A percentile compares a stretch with the other conserved stretches of the same genome.
Evolutionary conservation across 2,329 filamentous ascomycete species (phyloP).

Genomic region (Aspergillus bombycis): DNA sequence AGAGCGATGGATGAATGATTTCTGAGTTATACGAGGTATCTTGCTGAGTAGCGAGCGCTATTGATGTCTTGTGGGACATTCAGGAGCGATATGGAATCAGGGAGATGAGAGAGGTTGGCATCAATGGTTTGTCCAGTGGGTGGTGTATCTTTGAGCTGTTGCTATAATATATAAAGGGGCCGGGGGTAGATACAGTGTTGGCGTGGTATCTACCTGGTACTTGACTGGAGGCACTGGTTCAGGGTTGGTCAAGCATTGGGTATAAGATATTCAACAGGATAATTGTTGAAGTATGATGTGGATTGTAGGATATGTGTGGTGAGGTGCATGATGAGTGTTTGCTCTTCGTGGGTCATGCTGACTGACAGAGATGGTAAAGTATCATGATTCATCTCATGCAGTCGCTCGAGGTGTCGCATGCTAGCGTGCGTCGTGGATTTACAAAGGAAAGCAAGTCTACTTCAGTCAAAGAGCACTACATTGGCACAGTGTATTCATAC

Average conservation of each 20-base stretch:
- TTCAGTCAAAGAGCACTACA: constrained; percentile 12
- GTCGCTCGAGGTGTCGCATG: background rate
- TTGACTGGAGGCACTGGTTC: background rate
- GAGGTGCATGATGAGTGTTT: background rate
- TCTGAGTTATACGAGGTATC: background rate
- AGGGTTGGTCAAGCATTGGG: background rate
- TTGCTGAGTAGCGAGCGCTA: background rate
- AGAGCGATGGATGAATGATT: background rate
- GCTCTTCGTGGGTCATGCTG: background rate
- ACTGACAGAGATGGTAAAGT: background rate
- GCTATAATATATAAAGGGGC: background rate
- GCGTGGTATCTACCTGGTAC: background rate
- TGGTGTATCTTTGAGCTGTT: background rate
- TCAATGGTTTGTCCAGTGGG: background rate
- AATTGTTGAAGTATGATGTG: background rate
- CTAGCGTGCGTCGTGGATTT: background rate
- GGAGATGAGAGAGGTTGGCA: background rate
- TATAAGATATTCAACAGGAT: background rate
- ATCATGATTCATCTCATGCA: background rate
- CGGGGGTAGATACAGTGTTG: background rate
- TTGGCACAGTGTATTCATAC: constrained; percentile 1
- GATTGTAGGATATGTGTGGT: no score
- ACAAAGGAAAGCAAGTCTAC: constrained; percentile 1
- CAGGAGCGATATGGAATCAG: background rate
- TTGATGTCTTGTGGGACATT: background rate